Evolutionary conservation across 352 stramenopile species (phyloP), one percentile per base, ranked within the genome.

Genomic region (Plasmopara viticola): DNA sequence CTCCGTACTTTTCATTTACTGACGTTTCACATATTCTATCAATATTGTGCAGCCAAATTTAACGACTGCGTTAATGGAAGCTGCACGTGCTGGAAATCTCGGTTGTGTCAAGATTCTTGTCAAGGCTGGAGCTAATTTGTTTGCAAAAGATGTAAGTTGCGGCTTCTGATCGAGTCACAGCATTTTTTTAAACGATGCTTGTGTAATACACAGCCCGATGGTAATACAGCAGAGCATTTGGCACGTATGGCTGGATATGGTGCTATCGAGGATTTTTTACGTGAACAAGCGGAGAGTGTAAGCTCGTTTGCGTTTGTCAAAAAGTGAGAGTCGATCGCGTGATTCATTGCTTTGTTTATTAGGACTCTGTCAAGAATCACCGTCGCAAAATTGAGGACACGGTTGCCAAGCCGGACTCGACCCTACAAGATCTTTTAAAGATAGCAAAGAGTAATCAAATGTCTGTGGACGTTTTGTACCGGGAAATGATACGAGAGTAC

Each of bases 41-140:
- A 38, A 0, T 6, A 55, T 63, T 20, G 20, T 17, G 1, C 48
- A 93, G 80, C 78, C 83, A 9, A 94, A 91, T 54, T 88, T 77
- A 17, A 94, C 83, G 15, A 94, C 83, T n/a, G 83, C 83, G 13
- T 52, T 94, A 31, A 94, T 94, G 83, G 83, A 94, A 76, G 83
- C 83, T 44, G 83, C 83, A 20, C 80, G 83, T 29, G 83, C 80
- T 9, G 83, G 80, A 30, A 89, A 91, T 44, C 65, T 91, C 5
- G 75, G 74, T 0, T 89, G 78, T 56, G 81, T 94, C 6, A 85
- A 78, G 34, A 33, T 87, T 2, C 63, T 94, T 35, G 77, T 82
- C 5, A 56, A 88, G 15, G 74, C 76, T 29, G 83, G 83, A 33
- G 73, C 83, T 10, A 89, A 65, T 50, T 57, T 91, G 12, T 59